Conservation (phyloP, 306 rosid genomes). For the Dalbergia oliveri region DNA sequence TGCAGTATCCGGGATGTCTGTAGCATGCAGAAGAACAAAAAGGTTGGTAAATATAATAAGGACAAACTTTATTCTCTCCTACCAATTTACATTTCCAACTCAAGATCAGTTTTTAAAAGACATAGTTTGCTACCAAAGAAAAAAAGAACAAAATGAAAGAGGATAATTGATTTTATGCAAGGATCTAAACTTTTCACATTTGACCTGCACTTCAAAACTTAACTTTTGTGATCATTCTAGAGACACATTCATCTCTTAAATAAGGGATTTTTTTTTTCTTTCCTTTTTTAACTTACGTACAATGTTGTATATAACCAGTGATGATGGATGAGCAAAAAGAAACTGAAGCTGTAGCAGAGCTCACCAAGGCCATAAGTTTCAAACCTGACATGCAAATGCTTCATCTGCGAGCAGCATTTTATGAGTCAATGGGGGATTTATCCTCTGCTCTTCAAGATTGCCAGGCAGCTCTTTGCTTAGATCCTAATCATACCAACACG, state of each 20-base stretch:
- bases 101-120: not conserved
- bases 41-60: not conserved
- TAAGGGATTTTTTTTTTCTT: slow-evolving; percentile 4
- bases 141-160: not conserved
- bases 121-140: not conserved
- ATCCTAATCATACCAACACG: slow-evolving; percentile 72
- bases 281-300: slow-evolving; percentile 29
- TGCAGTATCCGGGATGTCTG: not conserved
- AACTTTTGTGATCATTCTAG: not conserved
- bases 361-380: slow-evolving; percentile 72
- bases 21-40: slow-evolving; percentile 1
- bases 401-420: slow-evolving; percentile 81
- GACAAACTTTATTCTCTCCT: not conserved
- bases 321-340: slow-evolving; percentile 88
- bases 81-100: not conserved
- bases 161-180: slow-evolving; percentile 9
- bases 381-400: slow-evolving; percentile 81
- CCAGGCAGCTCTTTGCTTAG: slow-evolving; percentile 82
- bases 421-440: slow-evolving; percentile 66
- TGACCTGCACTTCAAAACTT: slow-evolving; percentile 4
- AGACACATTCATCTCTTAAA: slow-evolving; percentile 16
- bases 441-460: slow-evolving; percentile 72
- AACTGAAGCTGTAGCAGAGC: slow-evolving; percentile 72
- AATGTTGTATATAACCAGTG: slow-evolving; percentile 55
- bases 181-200: not conserved